Evolutionary conservation across 352 stramenopile species (phyloP), one percentile per base, ranked within the genome.

Genomic region (Nannochloropsis limnetica): DNA sequence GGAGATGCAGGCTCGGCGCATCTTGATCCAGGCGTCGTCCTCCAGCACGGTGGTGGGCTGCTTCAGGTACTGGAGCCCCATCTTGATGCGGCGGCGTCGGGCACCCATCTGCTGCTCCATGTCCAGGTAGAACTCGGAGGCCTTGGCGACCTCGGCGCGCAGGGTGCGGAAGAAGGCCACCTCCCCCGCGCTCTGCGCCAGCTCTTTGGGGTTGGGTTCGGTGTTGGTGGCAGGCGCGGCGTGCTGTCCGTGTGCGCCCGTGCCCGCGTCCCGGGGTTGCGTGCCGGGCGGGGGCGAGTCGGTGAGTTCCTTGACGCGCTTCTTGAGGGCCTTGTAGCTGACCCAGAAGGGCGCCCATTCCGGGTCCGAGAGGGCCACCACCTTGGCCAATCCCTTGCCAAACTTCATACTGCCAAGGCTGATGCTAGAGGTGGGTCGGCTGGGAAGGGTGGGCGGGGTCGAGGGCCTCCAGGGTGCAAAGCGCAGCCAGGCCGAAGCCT

Each of bases 321-420:
- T 82, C 80, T 88, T 88, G 15, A 88, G 79, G n/a, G 79, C 61
- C 37, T 88, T 88, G 37, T 88, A 88, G 80, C 87, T 86, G 23
- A 88, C 74, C 80, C 85, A 88, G 44, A 85, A 86, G 15, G 79
- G 82, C 25, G 68, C 83, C 85, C 85, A 88, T 81, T 86, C 84
- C 49, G 85, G 79, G 44, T 86, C 68, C n/a, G 84, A 87, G 14
- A 88, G 69, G 9, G 85, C 74, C 4, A 85, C 79, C 54, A 86
- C 82, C 82, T 84, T 79, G 11, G 83, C 44, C n/a, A 87, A 80
- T 69, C 68, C 37, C 29, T 87, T 83, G n/a, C 84, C 69, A 74
- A 87, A 87, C 44, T 87, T 84, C 81, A 84, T 84, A n/a, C 25
- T 74, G n/a, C 11, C 61, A 25, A 74, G 61, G n/a, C 61, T 25